Percentiles rank a stretch among this genome's conserved stretches.
Conservation (phyloP, 2,329 filamentous ascomycete genomes). For the Neofusicoccum cordaticola region DNA sequence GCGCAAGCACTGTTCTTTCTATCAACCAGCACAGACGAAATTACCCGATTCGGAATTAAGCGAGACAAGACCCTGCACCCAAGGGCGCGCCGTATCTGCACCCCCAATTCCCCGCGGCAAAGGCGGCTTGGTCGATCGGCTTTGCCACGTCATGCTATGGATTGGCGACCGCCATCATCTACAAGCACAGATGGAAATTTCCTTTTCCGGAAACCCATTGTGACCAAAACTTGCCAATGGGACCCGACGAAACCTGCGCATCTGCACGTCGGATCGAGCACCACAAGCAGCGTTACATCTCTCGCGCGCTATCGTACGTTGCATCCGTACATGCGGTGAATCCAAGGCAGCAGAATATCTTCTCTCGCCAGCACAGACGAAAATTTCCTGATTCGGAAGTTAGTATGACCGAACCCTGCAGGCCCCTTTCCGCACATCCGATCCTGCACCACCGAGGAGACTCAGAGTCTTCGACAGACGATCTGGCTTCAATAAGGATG, state of each 20-base stretch:
- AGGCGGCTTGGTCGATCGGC: too few relatives aligned
- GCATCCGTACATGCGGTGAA: too few relatives aligned
- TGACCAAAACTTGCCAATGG: background rate
- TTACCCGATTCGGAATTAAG: background rate
- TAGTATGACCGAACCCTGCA: background rate
- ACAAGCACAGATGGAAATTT: background rate
- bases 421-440: background rate
- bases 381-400: background rate
- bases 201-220: background rate
- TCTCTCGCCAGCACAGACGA: background rate
- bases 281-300: too few relatives aligned
- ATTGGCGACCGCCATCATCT: background rate
- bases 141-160: background rate
- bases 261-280: too few relatives aligned
- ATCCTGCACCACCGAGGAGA: background rate
- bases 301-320: too few relatives aligned
- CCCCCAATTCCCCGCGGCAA: too few relatives aligned
- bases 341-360: background rate
- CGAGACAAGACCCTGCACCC: background rate
- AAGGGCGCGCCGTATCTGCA: too few relatives aligned
- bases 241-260: too few relatives aligned
- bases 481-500: too few relatives aligned
- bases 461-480: too few relatives aligned
- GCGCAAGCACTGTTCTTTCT: background rate
- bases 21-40: background rate